Conservation (phyloP, 2,329 filamentous ascomycete genomes). For the Alternaria conjuncta region DNA sequence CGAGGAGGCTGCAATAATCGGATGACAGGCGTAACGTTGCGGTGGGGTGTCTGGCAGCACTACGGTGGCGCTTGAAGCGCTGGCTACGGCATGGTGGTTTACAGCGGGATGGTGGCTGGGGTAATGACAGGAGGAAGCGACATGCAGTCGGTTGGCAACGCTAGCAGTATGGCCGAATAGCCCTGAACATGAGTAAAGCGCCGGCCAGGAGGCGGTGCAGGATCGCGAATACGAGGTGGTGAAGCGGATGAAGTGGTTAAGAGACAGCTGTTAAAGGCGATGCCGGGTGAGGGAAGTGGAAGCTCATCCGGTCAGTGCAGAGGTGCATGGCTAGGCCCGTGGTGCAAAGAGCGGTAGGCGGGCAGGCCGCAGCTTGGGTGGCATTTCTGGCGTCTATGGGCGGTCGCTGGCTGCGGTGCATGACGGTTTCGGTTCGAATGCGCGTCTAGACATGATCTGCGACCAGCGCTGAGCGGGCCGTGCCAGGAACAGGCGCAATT, state of each 20-base stretch:
- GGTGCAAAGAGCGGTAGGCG: constrained; percentile 3
- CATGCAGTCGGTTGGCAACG: constrained; percentile 1
- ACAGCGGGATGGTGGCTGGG: background rate
- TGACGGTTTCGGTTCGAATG: constrained; percentile 1
- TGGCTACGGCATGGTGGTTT: background rate
- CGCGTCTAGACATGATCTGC: constrained; percentile 18
- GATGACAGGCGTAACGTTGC: background rate
- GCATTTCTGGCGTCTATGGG: constrained; percentile 7
- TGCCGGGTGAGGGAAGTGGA: background rate
- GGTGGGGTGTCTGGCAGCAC: background rate
- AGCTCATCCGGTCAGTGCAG: background rate
- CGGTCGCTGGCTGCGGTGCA: constrained; percentile 7
- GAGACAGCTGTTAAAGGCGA: background rate
- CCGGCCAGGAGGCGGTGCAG: background rate
- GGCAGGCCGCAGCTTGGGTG: constrained; percentile 12
- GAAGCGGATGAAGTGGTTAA: background rate
- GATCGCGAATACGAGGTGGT: background rate
- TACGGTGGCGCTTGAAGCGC: background rate
- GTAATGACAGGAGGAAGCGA: background rate
- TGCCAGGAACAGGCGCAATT: constrained; percentile 26
- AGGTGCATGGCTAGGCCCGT: background rate
- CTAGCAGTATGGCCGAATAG: background rate
- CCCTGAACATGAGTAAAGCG: background rate
- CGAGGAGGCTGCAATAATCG: constrained; percentile 1
- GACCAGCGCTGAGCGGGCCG: constrained; percentile 15